phyloP scores from a whole-genome alignment of 495 filamentous ascomycete genomes.

The Lepraria neglecta region DNA sequence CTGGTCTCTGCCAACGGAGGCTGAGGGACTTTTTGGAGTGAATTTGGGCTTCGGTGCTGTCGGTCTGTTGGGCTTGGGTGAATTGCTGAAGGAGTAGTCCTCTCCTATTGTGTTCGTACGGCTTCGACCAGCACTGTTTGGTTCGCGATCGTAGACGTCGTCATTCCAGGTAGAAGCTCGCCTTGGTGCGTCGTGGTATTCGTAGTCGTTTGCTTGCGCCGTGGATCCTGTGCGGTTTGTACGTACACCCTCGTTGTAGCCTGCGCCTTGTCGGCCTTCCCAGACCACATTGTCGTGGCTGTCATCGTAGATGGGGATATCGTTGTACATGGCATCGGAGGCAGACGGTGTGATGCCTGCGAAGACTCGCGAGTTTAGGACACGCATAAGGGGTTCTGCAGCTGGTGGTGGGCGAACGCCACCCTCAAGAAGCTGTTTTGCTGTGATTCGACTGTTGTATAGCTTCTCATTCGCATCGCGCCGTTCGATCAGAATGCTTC shows the following conservation, averaged over 20 bases:
- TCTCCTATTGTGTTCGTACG: slow-evolving; percentile 48
- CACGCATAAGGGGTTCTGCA: slow-evolving; percentile 73
- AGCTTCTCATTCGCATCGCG: slow-evolving; percentile 96
- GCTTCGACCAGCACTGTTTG: slow-evolving; percentile 39
- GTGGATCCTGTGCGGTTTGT: slow-evolving; percentile 50
- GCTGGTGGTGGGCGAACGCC: slow-evolving; percentile 69
- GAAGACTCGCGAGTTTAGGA: slow-evolving; percentile 81
- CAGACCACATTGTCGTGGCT: slow-evolving; percentile 86
- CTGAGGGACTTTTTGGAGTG: slow-evolving; percentile 49
- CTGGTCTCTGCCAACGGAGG: slow-evolving; percentile 68
- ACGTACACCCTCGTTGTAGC: slow-evolving; percentile 66
- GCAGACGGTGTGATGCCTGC: slow-evolving; percentile 50
- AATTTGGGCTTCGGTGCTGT: slow-evolving; percentile 87
- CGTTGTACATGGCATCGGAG: slow-evolving; percentile 81
- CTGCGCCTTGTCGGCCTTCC: slow-evolving; percentile 71
- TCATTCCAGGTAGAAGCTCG: slow-evolving; percentile 83
- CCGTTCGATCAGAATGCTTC: slow-evolving; percentile 81
- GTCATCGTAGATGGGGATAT: slow-evolving; percentile 86
- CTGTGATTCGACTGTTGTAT: slow-evolving; percentile 75
- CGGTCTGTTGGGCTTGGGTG: slow-evolving; percentile 53
- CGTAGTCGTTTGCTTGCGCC: slow-evolving; percentile 44
- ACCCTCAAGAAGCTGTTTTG: slow-evolving; percentile 74
- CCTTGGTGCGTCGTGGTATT: slow-evolving; percentile 59
- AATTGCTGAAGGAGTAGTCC: slow-evolving; percentile 56
- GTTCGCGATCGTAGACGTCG: slow-evolving; percentile 71